Conservation (phyloP, 495 filamentous ascomycete species). For the Aspergillus ellipticus region DNA sequence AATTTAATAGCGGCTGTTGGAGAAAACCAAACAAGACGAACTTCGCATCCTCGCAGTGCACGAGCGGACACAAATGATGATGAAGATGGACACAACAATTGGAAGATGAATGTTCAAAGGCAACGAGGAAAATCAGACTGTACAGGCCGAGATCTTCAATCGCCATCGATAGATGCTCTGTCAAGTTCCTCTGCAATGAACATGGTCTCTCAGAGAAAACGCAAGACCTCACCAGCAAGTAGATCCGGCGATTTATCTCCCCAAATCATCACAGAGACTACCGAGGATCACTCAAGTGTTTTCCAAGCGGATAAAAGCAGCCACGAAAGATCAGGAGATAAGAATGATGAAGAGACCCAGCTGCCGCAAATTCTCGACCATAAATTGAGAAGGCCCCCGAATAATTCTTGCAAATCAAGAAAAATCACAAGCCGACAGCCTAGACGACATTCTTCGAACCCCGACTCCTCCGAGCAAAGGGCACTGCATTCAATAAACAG, state of each 20-base stretch:
- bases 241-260: slow-evolving; percentile 1
- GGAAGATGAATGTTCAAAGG: slow-evolving; percentile 1
- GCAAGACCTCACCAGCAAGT: slow-evolving; percentile 27
- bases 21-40: slow-evolving; percentile 41
- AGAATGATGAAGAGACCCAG: not conserved
- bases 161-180: not conserved
- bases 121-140: slow-evolving; percentile 8
- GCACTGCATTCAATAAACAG: slow-evolving; percentile 6
- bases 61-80: slow-evolving; percentile 21
- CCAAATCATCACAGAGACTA: not conserved
- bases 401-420: slow-evolving; percentile 10
- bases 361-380: not conserved
- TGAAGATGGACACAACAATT: slow-evolving; percentile 4
- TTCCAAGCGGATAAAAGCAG: not conserved
- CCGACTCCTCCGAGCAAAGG: slow-evolving; percentile 14
- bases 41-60: slow-evolving; percentile 25
- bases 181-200: slow-evolving; percentile 10
- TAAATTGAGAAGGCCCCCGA: not conserved
- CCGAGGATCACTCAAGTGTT: not conserved
- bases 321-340: not conserved
- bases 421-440: slow-evolving; percentile 21
- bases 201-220: slow-evolving; percentile 28
- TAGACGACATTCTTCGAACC: slow-evolving; percentile 40
- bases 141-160: slow-evolving; percentile 4
- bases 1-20: slow-evolving; percentile 69